Evolutionary conservation across 129 eudicot species (phyloP).

Genomic region (Arctium minus): DNA sequence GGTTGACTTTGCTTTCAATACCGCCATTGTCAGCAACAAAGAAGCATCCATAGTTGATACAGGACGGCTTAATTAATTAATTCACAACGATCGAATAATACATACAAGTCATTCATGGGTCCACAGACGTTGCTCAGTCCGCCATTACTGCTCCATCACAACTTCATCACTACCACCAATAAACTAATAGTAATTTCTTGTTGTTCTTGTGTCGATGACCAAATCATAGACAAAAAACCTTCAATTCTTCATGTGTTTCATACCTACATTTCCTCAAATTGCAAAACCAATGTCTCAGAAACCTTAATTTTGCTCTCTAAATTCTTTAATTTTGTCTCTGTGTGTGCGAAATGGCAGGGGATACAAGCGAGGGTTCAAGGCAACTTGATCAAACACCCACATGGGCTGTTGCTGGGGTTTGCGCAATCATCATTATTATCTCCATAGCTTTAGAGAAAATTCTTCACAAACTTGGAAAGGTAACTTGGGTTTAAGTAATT

Average conservation of each 20-base stretch:
- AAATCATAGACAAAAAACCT: background rate
- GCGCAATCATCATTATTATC: constrained; percentile 66
- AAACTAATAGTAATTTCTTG: constrained; percentile 8
- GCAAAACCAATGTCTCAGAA: background rate
- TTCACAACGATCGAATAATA: background rate
- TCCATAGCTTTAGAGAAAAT: constrained; percentile 59
- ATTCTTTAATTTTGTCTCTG: background rate
- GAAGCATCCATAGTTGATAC: background rate
- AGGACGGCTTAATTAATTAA: background rate
- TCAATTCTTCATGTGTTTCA: background rate
- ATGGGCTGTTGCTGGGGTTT: constrained; percentile 96
- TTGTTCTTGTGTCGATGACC: background rate
- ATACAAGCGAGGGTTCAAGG: constrained; percentile 22
- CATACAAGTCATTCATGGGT: constrained; percentile 11
- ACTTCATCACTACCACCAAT: constrained; percentile 29
- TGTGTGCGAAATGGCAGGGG: constrained; percentile 43
- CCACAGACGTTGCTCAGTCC: constrained; percentile 22
- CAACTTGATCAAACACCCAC: constrained; percentile 82
- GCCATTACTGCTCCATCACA: constrained; percentile 42
- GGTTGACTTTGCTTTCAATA: background rate
- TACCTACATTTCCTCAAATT: background rate
- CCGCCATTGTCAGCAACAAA: constrained; percentile 12
- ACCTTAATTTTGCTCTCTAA: constrained; percentile 12
- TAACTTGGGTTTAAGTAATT: constrained; percentile 12
- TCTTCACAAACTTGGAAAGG: constrained; percentile 82